These are phyloP conservation scores for sorghum (Sorghum bicolor) DNA, from an alignment of 176 grass and related monocot species.

Conservation along the genomic window DNA sequence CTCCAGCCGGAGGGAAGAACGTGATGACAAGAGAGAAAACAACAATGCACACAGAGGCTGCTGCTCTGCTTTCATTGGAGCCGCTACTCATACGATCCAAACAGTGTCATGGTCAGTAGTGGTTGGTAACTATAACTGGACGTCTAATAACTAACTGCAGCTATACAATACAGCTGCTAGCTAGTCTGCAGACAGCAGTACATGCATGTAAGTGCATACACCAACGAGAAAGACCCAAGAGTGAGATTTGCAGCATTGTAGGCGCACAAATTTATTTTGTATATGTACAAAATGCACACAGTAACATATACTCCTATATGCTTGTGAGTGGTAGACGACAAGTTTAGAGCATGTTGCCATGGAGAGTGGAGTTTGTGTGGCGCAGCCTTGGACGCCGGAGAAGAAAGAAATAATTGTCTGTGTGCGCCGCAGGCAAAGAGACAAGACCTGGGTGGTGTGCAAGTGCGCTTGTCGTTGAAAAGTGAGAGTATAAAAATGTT, in stretches of 20 bases:
- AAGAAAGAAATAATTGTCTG: not conserved
- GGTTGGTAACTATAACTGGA: not conserved
- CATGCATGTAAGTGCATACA: not conserved
- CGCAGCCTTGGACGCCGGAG: not conserved
- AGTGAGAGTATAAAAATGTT: not conserved
- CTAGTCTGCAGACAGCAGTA: not conserved
- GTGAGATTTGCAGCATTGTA: slow-evolving; percentile 25
- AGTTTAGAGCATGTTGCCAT: not conserved
- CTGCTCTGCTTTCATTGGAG: slow-evolving; percentile 2
- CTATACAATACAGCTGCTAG: not conserved
- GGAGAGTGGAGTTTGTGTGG: not conserved
- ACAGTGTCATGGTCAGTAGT: not conserved
- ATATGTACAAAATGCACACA: not conserved
- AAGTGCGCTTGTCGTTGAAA: slow-evolving; percentile 12
- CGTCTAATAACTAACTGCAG: slow-evolving; percentile 9
- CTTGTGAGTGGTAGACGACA: slow-evolving; percentile 7
- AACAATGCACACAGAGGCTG: slow-evolving; percentile 26
- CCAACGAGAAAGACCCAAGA: slow-evolving; percentile 36
- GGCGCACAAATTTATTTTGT: not conserved
- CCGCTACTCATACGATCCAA: not conserved
- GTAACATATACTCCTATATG: not conserved
- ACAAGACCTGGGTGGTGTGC: slow-evolving; percentile 7
- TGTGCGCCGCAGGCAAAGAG: slow-evolving; percentile 21
- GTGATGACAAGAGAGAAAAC: slow-evolving; percentile 35
- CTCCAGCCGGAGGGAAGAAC: not conserved